Evolutionary conservation across 106 monocot species (phyloP).

Genomic region (Vanilla planifolia): DNA sequence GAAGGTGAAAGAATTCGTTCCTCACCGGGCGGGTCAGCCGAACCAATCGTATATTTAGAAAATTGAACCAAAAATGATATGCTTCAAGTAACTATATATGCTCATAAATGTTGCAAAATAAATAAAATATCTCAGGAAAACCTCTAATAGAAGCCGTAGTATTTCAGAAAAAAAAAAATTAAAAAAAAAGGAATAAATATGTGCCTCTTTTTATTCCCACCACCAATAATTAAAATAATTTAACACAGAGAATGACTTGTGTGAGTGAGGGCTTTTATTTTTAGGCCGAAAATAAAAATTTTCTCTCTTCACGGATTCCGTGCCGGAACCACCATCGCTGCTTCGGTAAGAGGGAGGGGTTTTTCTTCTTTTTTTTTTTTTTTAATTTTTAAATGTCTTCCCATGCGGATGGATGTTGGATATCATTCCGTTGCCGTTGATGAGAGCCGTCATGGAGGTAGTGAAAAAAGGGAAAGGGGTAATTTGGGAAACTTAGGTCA

Average conservation of each 20-base stretch:
- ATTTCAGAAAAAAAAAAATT: neutral
- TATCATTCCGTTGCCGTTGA: conserved; percentile 3
- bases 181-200: conserved; percentile 7
- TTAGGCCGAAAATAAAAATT: conserved; percentile 3
- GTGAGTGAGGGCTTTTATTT: neutral
- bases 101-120: too few species aligned
- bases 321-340: conserved; percentile 8
- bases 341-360: conserved; percentile 3
- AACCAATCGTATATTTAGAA: neutral
- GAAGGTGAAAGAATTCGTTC: neutral
- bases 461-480: neutral
- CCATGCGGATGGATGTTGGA: too few species aligned
- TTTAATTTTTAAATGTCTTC: conserved; percentile 3
- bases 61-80: neutral
- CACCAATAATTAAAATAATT: conserved; percentile 4
- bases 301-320: conserved; percentile 10
- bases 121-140: too few species aligned
- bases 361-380: conserved; percentile 2
- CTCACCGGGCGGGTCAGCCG: neutral
- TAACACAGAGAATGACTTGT: neutral
- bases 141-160: too few species aligned
- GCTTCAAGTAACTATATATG: neutral
- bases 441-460: too few species aligned
- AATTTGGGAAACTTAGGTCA: conserved; percentile 12
- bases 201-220: conserved; percentile 5